These are phyloP conservation scores for Flaveria ramosissima DNA, from an alignment of 129 eudicot genomes.

Conservation along the genomic window DNA sequence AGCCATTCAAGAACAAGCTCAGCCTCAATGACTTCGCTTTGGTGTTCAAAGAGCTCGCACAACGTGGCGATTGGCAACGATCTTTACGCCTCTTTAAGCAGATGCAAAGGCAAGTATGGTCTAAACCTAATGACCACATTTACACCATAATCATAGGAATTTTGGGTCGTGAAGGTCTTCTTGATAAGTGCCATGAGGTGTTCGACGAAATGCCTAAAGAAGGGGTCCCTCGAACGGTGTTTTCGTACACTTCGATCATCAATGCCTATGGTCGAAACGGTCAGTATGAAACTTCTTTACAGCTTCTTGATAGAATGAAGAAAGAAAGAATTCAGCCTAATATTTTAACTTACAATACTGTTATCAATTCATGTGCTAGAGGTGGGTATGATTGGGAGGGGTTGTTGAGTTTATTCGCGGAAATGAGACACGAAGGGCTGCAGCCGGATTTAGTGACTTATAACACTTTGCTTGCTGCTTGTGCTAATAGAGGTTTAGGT, in stretches of 20 bases:
- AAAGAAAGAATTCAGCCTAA: slow-evolving; percentile 62
- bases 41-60: slow-evolving; percentile 85
- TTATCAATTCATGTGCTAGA: slow-evolving; percentile 79
- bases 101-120: slow-evolving; percentile 96
- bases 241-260: slow-evolving; percentile 73
- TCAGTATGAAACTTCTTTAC: slow-evolving; percentile 63
- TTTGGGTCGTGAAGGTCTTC: slow-evolving; percentile 84
- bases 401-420: slow-evolving; percentile 77
- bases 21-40: slow-evolving; percentile 70
- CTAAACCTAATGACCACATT: slow-evolving; percentile 87
- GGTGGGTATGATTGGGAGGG: slow-evolving; percentile 97
- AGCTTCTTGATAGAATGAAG: slow-evolving; percentile 75
- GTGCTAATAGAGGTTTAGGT: slow-evolving; percentile 75
- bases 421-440: slow-evolving; percentile 91
- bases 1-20: slow-evolving; percentile 72
- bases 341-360: slow-evolving; percentile 84
- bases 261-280: slow-evolving; percentile 96
- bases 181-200: slow-evolving; percentile 80
- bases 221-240: slow-evolving; percentile 64
- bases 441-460: slow-evolving; percentile 98
- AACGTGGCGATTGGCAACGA: slow-evolving; percentile 90
- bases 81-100: slow-evolving; percentile 82
- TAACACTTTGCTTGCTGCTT: slow-evolving; percentile 80
- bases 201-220: slow-evolving; percentile 85
- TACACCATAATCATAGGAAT: slow-evolving; percentile 76